Evolutionary conservation across 148 eudicot species (phyloP).

Genomic region (Amaranthus cruentus): DNA sequence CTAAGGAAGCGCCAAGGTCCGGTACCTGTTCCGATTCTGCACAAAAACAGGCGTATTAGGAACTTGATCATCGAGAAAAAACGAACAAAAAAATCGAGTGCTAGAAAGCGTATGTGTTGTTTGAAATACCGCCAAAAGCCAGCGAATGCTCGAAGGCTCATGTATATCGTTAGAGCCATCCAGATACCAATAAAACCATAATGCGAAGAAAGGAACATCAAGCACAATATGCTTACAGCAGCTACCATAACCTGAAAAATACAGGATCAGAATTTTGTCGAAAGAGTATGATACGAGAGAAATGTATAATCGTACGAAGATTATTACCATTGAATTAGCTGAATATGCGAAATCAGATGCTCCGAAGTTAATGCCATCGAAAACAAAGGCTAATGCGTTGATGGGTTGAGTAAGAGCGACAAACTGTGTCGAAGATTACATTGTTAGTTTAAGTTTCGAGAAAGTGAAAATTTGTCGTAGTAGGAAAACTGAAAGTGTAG

Average conservation of each 20-base stretch:
- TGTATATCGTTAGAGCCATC: conserved; percentile 70
- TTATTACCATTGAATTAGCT: conserved; percentile 71
- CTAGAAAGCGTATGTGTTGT: neutral
- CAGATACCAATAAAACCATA: conserved; percentile 73
- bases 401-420: conserved; percentile 79
- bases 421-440: conserved; percentile 38
- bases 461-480: too few relatives aligned
- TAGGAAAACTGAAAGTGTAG: neutral
- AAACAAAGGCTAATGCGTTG: conserved; percentile 75
- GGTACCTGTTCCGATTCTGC: conserved; percentile 74
- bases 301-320: neutral
- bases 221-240: conserved; percentile 45
- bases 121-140: conserved; percentile 73
- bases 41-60: conserved; percentile 6
- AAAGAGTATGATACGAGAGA: neutral
- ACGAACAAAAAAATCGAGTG: neutral
- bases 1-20: conserved; percentile 74
- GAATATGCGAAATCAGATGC: conserved; percentile 84
- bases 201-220: conserved; percentile 45
- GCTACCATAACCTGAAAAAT: conserved; percentile 59
- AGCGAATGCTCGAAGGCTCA: conserved; percentile 75
- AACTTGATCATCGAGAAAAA: neutral
- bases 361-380: conserved; percentile 86
- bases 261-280: neutral
- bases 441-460: neutral